These are phyloP conservation scores for Nothophaeocryptopus gaeumannii DNA, from an alignment of 2,329 filamentous ascomycete genomes.

Conservation along the genomic window DNA sequence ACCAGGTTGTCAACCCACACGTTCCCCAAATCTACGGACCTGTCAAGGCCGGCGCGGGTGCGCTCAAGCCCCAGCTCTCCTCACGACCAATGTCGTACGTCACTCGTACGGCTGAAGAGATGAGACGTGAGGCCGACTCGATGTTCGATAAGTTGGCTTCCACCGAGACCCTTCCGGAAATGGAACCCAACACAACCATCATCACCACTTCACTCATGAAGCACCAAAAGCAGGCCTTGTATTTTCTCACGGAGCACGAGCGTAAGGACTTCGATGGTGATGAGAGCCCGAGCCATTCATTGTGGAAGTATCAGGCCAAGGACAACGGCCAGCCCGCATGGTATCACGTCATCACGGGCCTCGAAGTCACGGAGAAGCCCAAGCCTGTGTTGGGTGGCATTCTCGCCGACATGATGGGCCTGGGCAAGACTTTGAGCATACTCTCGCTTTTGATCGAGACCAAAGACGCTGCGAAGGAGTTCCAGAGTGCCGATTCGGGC, in stretches of 20 bases:
- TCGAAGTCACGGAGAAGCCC: conserved; percentile 44
- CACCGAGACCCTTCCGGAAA: conserved; percentile 70
- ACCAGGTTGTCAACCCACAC: conserved; percentile 76
- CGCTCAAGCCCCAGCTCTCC: conserved; percentile 10
- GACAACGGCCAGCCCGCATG: conserved; percentile 62
- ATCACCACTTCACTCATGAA: conserved; percentile 66
- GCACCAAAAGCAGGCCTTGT: conserved; percentile 87
- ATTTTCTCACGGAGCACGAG: conserved; percentile 81
- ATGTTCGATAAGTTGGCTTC: conserved; percentile 84
- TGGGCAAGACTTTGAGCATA: conserved; percentile 66
- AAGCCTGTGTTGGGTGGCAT: conserved; percentile 44
- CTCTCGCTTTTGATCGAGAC: conserved; percentile 72
- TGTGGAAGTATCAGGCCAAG: conserved; percentile 68
- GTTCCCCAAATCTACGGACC: conserved; percentile 41
- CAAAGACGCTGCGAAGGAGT: conserved; percentile 59
- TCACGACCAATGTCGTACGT: conserved; percentile 35
- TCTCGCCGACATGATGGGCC: conserved; percentile 52
- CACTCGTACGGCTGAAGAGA: conserved; percentile 75
- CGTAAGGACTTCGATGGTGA: conserved; percentile 58
- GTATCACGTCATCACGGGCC: conserved; percentile 81
- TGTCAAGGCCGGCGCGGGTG: neutral
- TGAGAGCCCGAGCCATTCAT: conserved; percentile 56
- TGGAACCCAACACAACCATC: conserved; percentile 62
- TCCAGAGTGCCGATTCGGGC: conserved; percentile 53
- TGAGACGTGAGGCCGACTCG: conserved; percentile 76